Conservation (phyloP, 2,329 filamentous ascomycete genomes). For the Graphiopsis chlorocephala region DNA sequence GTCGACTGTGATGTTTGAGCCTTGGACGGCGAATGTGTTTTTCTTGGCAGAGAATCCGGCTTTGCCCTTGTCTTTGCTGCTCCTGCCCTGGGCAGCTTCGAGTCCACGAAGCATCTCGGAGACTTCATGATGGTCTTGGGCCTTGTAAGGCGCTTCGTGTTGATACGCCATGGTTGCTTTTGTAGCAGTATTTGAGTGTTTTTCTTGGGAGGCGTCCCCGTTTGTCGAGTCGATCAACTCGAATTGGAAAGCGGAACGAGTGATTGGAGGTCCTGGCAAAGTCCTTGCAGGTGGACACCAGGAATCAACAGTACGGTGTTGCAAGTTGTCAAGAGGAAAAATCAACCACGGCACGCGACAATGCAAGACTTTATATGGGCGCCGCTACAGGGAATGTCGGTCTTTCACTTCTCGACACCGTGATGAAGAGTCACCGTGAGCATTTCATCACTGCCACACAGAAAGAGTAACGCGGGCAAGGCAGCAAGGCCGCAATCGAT, state of each 20-base stretch:
- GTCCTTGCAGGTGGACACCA: neutral
- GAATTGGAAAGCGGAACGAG: conserved; percentile 2
- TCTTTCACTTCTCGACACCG: conserved; percentile 3
- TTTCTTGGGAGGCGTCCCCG: neutral
- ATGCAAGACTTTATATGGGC: neutral
- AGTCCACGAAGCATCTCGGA: conserved; percentile 63
- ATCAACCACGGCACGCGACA: neutral
- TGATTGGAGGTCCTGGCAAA: neutral
- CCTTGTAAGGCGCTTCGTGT: conserved; percentile 57
- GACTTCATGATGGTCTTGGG: conserved; percentile 69
- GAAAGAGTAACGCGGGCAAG: too few species aligned
- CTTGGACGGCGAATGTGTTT: conserved; percentile 69
- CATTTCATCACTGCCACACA: neutral
- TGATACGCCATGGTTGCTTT: conserved; percentile 50
- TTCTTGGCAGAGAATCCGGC: conserved; percentile 73
- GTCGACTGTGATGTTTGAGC: conserved; percentile 67
- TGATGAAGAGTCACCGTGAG: conserved; percentile 9
- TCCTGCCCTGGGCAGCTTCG: conserved; percentile 51
- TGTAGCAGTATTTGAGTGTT: neutral
- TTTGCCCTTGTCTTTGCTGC: conserved; percentile 49
- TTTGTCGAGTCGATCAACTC: neutral
- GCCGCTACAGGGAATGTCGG: neutral
- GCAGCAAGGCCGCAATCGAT: conserved; percentile 11
- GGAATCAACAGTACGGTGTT: neutral
- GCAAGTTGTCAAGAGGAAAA: neutral